Base-by-base conservation (phyloP, 371 early-diverging fungal species). In the Mortierella sp. region DNA sequence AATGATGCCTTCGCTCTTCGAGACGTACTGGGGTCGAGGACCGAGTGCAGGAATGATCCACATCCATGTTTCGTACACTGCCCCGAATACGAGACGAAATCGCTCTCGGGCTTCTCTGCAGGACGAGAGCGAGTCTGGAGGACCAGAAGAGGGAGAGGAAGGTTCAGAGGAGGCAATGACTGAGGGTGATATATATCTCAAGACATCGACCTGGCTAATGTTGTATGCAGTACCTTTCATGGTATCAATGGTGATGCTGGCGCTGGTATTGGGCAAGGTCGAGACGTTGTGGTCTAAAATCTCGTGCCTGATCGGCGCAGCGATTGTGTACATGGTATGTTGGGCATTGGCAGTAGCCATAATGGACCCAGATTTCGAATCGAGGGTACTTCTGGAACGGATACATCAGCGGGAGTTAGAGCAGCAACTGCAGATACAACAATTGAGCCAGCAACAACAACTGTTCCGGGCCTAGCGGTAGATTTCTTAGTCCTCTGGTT, bases 261-360 rank as follows among this genome's bases (percentile, higher is more conserved):
- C 62, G 1, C 69, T 74, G 56, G 69, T 74, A 1, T 47, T 74
- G 14, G 74, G 74, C 5, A 68, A 74, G 18, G 74, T 74, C 21
- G 74, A 74, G 55, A 74, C 74, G 9, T 50, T 74, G 61, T 74
- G 74, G 68, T 74, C 74, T n/a, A 74, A 69, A 62, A 50, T 74
- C 47, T 74, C 74, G 15, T 74, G 74, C 50, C 52, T 75, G 23
- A 75, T 75, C 18, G 75, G 75, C 0, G 70, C 75, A 2, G 75
- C 70, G 0, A 70, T 75, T 30, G 69, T 70, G 21, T 75, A 75
- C 29, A 75, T 75, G 70, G 75, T 66, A 23, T 69, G 70, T 21
- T 75, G 75, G 75, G 70, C 65, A 2, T 18, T 75, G 0, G 75
- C 70, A 0, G 75, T 75, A 14, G 70, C 75, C 0, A 28, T 75